phyloP scores from a whole-genome alignment of 768 basidiomycete species.

The Coprinopsis cinerea region DNA sequence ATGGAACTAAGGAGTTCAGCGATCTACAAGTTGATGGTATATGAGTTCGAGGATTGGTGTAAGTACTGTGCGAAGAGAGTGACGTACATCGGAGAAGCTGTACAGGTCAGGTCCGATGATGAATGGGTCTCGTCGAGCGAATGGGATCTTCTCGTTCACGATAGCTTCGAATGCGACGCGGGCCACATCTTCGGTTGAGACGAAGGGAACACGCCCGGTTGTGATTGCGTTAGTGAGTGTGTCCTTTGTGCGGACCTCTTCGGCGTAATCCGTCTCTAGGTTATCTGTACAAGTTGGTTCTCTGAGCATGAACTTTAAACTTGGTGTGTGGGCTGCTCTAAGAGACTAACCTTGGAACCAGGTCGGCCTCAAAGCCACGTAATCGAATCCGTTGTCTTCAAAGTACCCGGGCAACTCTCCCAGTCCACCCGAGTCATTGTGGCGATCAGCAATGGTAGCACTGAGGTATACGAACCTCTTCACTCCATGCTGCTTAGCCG shows the following conservation, averaged over 20 bases:
- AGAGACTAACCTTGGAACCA: slow-evolving; percentile 32
- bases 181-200: slow-evolving; percentile 27
- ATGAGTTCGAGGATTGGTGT: too few relatives aligned
- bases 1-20: too few relatives aligned
- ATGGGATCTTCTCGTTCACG: slow-evolving; percentile 17
- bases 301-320: neutral
- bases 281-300: slow-evolving; percentile 25
- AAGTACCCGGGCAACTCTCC: slow-evolving; percentile 32
- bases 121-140: slow-evolving; percentile 18
- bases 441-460: slow-evolving; percentile 3
- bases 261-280: slow-evolving; percentile 12
- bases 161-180: slow-evolving; percentile 25
- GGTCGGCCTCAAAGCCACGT: slow-evolving; percentile 28
- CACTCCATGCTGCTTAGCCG: slow-evolving; percentile 24
- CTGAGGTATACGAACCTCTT: slow-evolving; percentile 28
- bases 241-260: slow-evolving; percentile 18
- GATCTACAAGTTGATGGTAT: too few relatives aligned
- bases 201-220: slow-evolving; percentile 23
- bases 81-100: slow-evolving; percentile 25
- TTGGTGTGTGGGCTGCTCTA: too few relatives aligned
- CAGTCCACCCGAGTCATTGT: neutral
- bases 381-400: slow-evolving; percentile 23
- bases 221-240: slow-evolving; percentile 20
- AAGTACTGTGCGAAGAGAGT: too few relatives aligned
- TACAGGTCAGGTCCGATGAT: slow-evolving; percentile 29